Evolutionary conservation across 148 eudicot species (phyloP).

Genomic region (Silene latifolia): DNA sequence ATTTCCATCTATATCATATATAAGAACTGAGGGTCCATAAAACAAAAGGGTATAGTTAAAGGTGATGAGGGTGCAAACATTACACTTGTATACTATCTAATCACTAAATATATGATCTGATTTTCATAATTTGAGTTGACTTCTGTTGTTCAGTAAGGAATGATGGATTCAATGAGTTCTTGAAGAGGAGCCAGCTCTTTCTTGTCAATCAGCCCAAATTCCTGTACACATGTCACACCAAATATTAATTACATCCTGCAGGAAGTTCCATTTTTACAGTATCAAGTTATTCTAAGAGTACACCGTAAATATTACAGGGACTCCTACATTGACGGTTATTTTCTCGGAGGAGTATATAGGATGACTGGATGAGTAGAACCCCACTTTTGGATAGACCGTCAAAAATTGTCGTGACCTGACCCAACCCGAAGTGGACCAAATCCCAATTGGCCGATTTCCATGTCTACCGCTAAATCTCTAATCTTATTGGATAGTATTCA

Average conservation of each 20-base stretch:
- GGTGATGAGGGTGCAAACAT: neutral
- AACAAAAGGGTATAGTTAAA: constrained; percentile 19
- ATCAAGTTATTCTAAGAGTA: neutral
- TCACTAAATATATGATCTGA: constrained; percentile 20
- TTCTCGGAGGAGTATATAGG: too few species aligned
- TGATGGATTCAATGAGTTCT: constrained; percentile 76
- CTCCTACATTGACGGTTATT: neutral
- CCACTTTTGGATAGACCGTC: neutral
- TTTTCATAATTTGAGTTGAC: constrained; percentile 18
- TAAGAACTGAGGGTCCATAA: constrained; percentile 1
- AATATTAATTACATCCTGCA: constrained; percentile 12
- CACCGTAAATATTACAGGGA: neutral
- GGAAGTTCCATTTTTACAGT: neutral
- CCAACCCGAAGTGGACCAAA: neutral
- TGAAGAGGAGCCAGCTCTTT: constrained; percentile 86
- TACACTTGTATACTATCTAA: neutral
- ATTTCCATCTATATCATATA: constrained; percentile 9
- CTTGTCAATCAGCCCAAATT: constrained; percentile 77
- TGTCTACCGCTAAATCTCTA: neutral
- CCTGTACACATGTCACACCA: constrained; percentile 33
- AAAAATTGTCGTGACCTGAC: neutral
- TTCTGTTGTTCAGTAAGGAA: constrained; percentile 46
- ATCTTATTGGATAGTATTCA: neutral
- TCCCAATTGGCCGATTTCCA: neutral
- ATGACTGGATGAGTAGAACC: too few species aligned